These are phyloP conservation scores for Kwoniella dejecticola DNA, from an alignment of 768 basidiomycete genomes.

Conservation along the genomic window DNA sequence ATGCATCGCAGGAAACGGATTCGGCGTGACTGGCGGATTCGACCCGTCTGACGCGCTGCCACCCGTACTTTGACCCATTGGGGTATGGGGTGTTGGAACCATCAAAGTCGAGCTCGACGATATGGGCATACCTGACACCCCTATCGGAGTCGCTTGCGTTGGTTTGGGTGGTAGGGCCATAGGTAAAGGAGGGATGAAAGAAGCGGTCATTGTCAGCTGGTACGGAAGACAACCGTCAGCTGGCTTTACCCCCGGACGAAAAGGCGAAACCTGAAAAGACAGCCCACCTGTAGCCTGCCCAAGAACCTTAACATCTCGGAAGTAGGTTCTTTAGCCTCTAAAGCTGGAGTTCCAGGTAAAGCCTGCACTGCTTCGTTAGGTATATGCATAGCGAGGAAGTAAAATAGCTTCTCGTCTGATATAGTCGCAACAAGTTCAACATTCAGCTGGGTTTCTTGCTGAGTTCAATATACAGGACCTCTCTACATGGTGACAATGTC, in stretches of 20 bases:
- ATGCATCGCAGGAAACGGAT: slow-evolving; percentile 74
- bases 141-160: not conserved
- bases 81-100: slow-evolving; percentile 32
- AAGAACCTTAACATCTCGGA: slow-evolving; percentile 29
- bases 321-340: slow-evolving; percentile 22
- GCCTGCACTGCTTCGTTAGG: slow-evolving; percentile 13
- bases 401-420: slow-evolving; percentile 44
- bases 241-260: no score
- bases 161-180: not conserved
- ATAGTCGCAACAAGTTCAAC: no score
- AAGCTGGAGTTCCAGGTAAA: slow-evolving; percentile 13
- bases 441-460: no score
- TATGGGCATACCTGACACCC: not conserved
- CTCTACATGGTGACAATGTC: no score
- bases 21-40: slow-evolving; percentile 78
- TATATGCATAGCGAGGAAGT: slow-evolving; percentile 31
- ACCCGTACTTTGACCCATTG: slow-evolving; percentile 41
- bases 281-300: slow-evolving; percentile 22
- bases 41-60: not conserved
- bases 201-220: slow-evolving; percentile 78
- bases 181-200: slow-evolving; percentile 60
- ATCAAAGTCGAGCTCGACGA: slow-evolving; percentile 3
- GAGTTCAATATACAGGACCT: no score
- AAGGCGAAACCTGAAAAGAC: no score
- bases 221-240: not conserved